Percentiles rank a stretch among this genome's conserved stretches.
These are phyloP conservation scores for Crassisporium funariophilum DNA, from an alignment of 768 basidiomycete species.

Conservation along the genomic window DNA sequence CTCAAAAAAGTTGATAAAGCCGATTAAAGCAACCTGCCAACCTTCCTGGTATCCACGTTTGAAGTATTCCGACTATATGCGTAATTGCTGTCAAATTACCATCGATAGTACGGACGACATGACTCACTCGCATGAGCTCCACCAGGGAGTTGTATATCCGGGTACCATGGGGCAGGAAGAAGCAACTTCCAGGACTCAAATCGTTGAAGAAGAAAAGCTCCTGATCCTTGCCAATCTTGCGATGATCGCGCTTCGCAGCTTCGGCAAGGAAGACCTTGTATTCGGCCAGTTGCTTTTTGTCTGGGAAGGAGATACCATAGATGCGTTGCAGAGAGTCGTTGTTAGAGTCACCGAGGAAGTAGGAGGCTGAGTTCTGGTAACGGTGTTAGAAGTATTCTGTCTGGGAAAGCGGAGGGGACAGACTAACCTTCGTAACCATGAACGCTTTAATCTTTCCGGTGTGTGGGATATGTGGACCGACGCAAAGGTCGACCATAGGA, in stretches of 20 bases:
- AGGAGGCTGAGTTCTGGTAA: slow-evolving; percentile 89
- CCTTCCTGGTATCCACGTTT: slow-evolving; percentile 97
- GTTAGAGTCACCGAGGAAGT: slow-evolving; percentile 91
- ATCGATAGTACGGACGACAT: background rate
- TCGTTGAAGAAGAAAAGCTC: slow-evolving; percentile 99
- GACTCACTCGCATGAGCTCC: slow-evolving; percentile 84
- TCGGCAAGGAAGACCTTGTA: slow-evolving; percentile 96
- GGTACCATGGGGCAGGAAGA: slow-evolving; percentile 97
- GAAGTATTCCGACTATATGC: slow-evolving; percentile 78
- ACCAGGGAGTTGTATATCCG: slow-evolving; percentile 94
- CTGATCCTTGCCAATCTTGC: slow-evolving; percentile 97
- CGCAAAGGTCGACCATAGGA: slow-evolving; percentile 96
- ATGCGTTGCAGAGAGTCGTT: slow-evolving; percentile 96
- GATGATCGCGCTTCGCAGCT: slow-evolving; percentile 96
- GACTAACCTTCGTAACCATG: slow-evolving; percentile 87
- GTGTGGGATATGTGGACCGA: slow-evolving; percentile 97
- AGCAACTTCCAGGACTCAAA: slow-evolving; percentile 89
- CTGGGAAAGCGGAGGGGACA: background rate
- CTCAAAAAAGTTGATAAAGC: slow-evolving; percentile 1
- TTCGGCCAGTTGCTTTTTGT: slow-evolving; percentile 91
- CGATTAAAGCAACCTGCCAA: slow-evolving; percentile 29
- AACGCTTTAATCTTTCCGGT: slow-evolving; percentile 97
- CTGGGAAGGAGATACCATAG: slow-evolving; percentile 99
- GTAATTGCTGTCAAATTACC: background rate
- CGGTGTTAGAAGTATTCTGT: background rate